phyloP scores from a whole-genome alignment of 2,329 filamentous ascomycete species.

The Aureobasidium sp. region DNA sequence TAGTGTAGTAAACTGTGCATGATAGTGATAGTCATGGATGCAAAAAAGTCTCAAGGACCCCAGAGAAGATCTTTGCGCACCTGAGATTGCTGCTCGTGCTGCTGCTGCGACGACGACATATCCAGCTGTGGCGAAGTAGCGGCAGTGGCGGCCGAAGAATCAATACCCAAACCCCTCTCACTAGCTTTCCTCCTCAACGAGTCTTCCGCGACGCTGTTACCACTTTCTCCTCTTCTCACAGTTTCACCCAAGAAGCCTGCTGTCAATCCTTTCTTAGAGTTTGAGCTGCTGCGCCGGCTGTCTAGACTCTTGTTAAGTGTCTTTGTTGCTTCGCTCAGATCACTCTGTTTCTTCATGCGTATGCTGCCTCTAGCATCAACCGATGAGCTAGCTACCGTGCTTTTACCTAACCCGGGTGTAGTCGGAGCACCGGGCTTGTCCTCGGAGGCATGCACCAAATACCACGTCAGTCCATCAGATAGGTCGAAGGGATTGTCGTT shows the following conservation, averaged over 20 bases:
- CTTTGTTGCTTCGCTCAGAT: conserved; percentile 38
- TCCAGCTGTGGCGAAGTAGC: conserved; percentile 61
- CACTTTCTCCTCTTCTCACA: neutral
- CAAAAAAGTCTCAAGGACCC: conserved; percentile 30
- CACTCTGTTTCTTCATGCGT: conserved; percentile 36
- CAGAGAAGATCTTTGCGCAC: conserved; percentile 40
- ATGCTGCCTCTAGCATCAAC: conserved; percentile 75
- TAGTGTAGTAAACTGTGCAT: neutral
- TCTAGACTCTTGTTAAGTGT: conserved; percentile 75
- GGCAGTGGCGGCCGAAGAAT: conserved; percentile 7
- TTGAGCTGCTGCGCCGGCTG: conserved; percentile 80
- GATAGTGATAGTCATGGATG: neutral
- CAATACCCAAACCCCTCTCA: conserved; percentile 6
- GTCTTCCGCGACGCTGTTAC: neutral
- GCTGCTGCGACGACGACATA: conserved; percentile 23
- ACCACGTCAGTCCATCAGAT: conserved; percentile 92
- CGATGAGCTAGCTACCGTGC: conserved; percentile 79
- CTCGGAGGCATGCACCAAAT: conserved; percentile 85
- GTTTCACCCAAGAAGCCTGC: conserved; percentile 16
- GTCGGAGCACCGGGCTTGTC: conserved; percentile 78
- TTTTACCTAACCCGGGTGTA: conserved; percentile 88
- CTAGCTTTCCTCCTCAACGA: neutral
- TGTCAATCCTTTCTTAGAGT: conserved; percentile 67
- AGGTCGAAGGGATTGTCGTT: conserved; percentile 97
- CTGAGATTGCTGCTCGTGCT: conserved; percentile 29